A percentile compares a stretch with the other conserved stretches of the same genome.
Evolutionary conservation across 495 filamentous ascomycete species (phyloP).

Genomic region (Podospora pseudoanserina): DNA sequence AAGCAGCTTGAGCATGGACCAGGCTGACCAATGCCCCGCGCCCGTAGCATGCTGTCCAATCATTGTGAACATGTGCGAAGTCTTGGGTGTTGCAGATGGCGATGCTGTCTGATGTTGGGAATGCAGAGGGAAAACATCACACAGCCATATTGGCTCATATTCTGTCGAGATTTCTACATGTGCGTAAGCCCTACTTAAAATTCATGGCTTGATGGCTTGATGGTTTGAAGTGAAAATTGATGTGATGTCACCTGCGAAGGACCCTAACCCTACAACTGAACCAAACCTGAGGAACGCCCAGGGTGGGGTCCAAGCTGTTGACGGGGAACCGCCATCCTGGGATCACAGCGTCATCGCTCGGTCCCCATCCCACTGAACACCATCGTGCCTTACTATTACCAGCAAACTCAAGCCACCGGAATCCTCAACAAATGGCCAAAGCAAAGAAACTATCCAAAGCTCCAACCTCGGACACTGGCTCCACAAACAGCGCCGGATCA

Average conservation of each 20-base stretch:
- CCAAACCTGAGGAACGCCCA: not conserved
- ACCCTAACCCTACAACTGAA: not conserved
- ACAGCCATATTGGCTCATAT: no score
- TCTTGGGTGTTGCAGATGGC: not conserved
- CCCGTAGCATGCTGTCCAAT: not conserved
- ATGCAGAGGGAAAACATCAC: no score
- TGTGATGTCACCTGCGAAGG: no score
- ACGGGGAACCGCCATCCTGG: not conserved
- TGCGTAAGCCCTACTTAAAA: not conserved
- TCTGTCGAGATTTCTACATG: no score
- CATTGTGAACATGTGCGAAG: not conserved
- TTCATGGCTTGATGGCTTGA: not conserved
- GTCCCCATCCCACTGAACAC: not conserved
- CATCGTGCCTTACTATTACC: no score
- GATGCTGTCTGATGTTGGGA: no score
- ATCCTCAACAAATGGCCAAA: constrained; percentile 16
- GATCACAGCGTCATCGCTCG: not conserved
- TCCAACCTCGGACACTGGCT: constrained; percentile 14
- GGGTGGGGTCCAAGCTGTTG: not conserved
- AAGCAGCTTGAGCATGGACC: not conserved
- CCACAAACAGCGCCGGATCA: not conserved
- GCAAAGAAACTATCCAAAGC: constrained; percentile 15
- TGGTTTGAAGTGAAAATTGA: not conserved
- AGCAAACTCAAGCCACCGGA: not conserved
- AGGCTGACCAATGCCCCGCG: not conserved